A percentile compares a stretch with the other conserved stretches of the same genome.
Evolutionary conservation across 345 rosid species (phyloP).

Genomic region (Euphorbia pulcherrima): DNA sequence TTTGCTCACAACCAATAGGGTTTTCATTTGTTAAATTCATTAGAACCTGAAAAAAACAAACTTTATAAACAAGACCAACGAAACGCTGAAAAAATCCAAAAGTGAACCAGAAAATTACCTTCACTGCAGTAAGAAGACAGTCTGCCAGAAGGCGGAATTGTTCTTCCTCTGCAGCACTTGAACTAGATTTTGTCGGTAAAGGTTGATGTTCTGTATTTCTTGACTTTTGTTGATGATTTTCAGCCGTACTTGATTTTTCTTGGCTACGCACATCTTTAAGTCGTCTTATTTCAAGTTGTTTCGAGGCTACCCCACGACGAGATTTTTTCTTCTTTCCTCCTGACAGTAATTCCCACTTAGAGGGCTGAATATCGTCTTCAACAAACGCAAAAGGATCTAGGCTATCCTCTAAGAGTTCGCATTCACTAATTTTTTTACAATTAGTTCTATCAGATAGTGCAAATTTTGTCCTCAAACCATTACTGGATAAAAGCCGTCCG

Average conservation of each 20-base stretch:
- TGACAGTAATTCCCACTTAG: slow-evolving; percentile 65
- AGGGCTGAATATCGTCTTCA: slow-evolving; percentile 65
- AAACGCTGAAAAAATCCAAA: slow-evolving; percentile 8
- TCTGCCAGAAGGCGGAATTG: slow-evolving; percentile 56
- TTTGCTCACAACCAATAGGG: slow-evolving; percentile 74
- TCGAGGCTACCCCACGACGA: slow-evolving; percentile 27
- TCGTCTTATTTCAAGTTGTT: slow-evolving; percentile 38
- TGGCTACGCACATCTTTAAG: slow-evolving; percentile 40
- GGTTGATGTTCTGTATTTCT: slow-evolving; percentile 27
- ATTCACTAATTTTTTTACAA: slow-evolving; percentile 26
- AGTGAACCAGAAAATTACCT: slow-evolving; percentile 43
- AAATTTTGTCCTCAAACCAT: slow-evolving; percentile 37
- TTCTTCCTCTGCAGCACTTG: slow-evolving; percentile 46
- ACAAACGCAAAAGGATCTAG: slow-evolving; percentile 87
- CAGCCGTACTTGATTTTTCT: slow-evolving; percentile 39
- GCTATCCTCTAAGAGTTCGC: slow-evolving; percentile 40
- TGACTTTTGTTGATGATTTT: slow-evolving; percentile 33
- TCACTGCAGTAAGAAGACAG: slow-evolving; percentile 85
- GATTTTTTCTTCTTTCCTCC: slow-evolving; percentile 43
- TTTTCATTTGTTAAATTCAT: slow-evolving; percentile 95
- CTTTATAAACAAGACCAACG: slow-evolving; percentile 3
- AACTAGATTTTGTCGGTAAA: slow-evolving; percentile 36
- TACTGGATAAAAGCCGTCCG: slow-evolving; percentile 33
- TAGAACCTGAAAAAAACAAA: slow-evolving; percentile 54
- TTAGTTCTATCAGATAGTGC: slow-evolving; percentile 31